These are phyloP conservation scores for Athelia psychrophila DNA, from an alignment of 1,284 basidiomycete species.

Conservation along the genomic window DNA sequence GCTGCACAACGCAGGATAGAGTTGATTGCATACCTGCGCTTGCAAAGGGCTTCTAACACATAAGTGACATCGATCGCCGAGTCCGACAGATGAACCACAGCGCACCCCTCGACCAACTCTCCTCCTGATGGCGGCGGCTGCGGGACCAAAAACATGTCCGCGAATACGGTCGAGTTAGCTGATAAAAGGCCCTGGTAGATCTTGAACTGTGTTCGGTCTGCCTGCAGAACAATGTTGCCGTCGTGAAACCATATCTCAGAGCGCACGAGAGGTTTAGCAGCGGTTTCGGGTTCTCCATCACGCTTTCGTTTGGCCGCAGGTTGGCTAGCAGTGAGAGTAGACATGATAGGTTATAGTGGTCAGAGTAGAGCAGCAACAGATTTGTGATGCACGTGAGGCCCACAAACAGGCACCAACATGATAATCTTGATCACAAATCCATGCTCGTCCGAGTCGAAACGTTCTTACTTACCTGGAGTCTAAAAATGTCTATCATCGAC, in stretches of 20 bases:
- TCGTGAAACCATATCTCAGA: neutral
- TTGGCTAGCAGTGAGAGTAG: no score
- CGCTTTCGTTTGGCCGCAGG: no score
- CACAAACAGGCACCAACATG: no score
- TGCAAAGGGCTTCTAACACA: neutral
- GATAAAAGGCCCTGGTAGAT: conserved; percentile 12
- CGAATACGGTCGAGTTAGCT: conserved; percentile 12
- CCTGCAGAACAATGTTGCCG: neutral
- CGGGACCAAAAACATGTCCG: conserved; percentile 10
- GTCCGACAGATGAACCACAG: conserved; percentile 2
- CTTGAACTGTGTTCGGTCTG: conserved; percentile 12
- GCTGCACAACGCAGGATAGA: neutral
- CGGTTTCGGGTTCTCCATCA: no score
- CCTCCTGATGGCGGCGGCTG: conserved; percentile 3
- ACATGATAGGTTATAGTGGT: no score
- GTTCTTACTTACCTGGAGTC: no score
- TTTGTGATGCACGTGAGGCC: no score
- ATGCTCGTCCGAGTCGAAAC: no score
- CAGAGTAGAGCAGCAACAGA: no score
- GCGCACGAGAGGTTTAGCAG: neutral
- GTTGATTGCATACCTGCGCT: neutral
- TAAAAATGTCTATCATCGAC: no score
- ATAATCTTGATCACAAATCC: no score
- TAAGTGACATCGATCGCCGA: neutral
- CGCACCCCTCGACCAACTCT: conserved; percentile 13